Evolutionary conservation across 1,284 basidiomycete species (phyloP), one percentile per base, ranked within the genome.

Genomic region (Cryptococcus hybrid): DNA sequence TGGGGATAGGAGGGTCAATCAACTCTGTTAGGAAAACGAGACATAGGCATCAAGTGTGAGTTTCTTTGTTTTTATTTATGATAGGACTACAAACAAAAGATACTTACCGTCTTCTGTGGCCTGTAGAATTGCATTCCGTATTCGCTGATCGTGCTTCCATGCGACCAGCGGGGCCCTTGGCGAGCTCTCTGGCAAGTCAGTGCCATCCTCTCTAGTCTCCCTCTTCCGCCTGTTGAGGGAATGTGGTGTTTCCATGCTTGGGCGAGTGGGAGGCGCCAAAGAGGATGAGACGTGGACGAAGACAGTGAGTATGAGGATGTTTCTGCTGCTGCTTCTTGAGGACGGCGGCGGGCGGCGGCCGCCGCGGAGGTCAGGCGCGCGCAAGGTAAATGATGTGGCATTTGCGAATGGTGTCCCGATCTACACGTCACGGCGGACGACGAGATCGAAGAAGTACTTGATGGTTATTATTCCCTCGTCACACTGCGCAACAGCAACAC

Each of bases 61-160:
- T 44, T 11, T 55, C n/a, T 40, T 12, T 30, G n/a, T n/a, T 18
- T n/a, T 38, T 2, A n/a, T 51, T 45, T 12, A 6, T 37, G 30
- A 30, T 50, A 18, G 15, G 40, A 34, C 30, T 24, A 24, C 24
- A 24, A 24, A 24, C 24, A 24, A 24, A 39, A 44, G 30, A 8
- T 30, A 54, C 63, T 56, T 52, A 65, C 63, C 60, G 40, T 63
- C 47, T 40, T 65, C 60, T 9, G 61, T 55, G 13, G 59, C 59
- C 42, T 54, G 44, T 39, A 63, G 49, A 9, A 63, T 56, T 3
- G 55, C 59, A n/a, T 30, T 58, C 12, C 63, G 49, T 0, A 67
- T 39, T n/a, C 47, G 47, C 9, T 58, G 56, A 54, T 68, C 64
- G 54, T 68, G 66, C 34, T 50, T 45, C 66, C 66, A 68, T 38